Conservation (phyloP, 2,329 filamentous ascomycete species). For the Dryadomyces quercivorus region DNA sequence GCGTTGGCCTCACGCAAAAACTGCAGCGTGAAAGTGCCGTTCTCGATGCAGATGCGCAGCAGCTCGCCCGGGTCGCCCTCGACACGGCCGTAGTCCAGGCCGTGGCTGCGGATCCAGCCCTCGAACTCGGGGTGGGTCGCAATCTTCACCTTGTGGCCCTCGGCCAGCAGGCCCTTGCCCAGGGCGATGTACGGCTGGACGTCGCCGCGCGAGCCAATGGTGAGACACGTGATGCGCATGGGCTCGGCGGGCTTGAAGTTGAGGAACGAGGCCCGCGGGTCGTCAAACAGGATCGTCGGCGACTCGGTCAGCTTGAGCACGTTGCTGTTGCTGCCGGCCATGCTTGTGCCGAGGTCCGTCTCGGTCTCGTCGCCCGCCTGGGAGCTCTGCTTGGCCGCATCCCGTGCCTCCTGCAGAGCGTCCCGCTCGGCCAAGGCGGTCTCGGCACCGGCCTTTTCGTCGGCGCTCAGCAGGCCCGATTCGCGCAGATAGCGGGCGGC, state of each 20-base stretch:
- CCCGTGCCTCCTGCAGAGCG: constrained; percentile 63
- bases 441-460: constrained; percentile 59
- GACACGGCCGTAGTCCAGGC: constrained; percentile 82
- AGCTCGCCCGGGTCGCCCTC: constrained; percentile 87
- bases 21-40: constrained; percentile 90
- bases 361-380: constrained; percentile 32
- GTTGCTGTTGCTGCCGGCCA: neutral
- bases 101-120: constrained; percentile 79
- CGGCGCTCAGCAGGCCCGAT: constrained; percentile 52
- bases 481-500: constrained; percentile 58
- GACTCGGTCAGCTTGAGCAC: constrained; percentile 32
- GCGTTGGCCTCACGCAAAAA: constrained; percentile 80
- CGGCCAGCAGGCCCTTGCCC: constrained; percentile 77
- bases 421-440: constrained; percentile 70
- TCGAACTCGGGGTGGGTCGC: constrained; percentile 88
- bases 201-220: constrained; percentile 89
- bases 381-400: constrained; percentile 20
- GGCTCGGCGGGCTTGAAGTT: constrained; percentile 79
- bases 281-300: constrained; percentile 78
- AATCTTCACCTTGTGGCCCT: constrained; percentile 78
- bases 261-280: constrained; percentile 74
- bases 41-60: constrained; percentile 92
- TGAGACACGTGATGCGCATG: constrained; percentile 80
- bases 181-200: constrained; percentile 96
- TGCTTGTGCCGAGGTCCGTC: neutral